Percentiles rank a stretch among this genome's conserved stretches.
Evolutionary conservation across 2,329 filamentous ascomycete genomes (phyloP).

Genomic region (Nemania diffusa): DNA sequence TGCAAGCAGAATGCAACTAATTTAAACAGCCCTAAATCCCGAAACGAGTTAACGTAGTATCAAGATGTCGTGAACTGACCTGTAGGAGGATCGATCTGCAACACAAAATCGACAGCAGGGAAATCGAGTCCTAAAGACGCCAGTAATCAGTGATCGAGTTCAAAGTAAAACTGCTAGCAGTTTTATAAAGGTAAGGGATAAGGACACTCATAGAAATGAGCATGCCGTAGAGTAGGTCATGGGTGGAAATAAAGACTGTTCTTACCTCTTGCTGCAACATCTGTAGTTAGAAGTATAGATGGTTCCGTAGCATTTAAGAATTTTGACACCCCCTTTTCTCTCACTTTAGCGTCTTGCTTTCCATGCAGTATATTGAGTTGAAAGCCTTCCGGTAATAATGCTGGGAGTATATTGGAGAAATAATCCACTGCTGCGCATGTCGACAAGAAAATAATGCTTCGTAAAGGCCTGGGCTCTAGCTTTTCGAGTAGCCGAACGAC

Average conservation of each 20-base stretch:
- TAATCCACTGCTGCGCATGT: constrained; percentile 97
- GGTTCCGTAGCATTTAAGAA: constrained; percentile 81
- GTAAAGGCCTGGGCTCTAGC: constrained; percentile 79
- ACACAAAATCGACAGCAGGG: constrained; percentile 87
- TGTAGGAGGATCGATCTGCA: constrained; percentile 84
- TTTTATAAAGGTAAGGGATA: neutral
- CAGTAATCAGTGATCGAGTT: constrained; percentile 14
- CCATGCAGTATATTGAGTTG: constrained; percentile 86
- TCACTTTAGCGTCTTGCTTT: constrained; percentile 87
- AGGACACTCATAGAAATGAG: neutral
- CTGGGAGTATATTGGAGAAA: constrained; percentile 82
- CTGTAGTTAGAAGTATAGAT: constrained; percentile 88
- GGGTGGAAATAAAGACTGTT: neutral
- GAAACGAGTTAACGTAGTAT: neutral
- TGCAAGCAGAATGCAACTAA: neutral
- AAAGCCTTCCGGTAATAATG: constrained; percentile 75
- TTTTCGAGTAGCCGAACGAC: constrained; percentile 75
- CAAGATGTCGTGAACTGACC: constrained; percentile 12
- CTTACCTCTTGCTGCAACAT: constrained; percentile 80
- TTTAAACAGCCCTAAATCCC: neutral
- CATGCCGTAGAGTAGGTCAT: too few species aligned
- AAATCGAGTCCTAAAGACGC: constrained; percentile 75
- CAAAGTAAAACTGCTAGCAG: neutral
- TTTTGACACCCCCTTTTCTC: constrained; percentile 85
- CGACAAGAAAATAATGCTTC: constrained; percentile 90